A percentile compares a stretch with the other conserved stretches of the same genome.
Evolutionary conservation across 1,139 yeast species (phyloP).

Genomic region (Scheffersomyces lignicola): DNA sequence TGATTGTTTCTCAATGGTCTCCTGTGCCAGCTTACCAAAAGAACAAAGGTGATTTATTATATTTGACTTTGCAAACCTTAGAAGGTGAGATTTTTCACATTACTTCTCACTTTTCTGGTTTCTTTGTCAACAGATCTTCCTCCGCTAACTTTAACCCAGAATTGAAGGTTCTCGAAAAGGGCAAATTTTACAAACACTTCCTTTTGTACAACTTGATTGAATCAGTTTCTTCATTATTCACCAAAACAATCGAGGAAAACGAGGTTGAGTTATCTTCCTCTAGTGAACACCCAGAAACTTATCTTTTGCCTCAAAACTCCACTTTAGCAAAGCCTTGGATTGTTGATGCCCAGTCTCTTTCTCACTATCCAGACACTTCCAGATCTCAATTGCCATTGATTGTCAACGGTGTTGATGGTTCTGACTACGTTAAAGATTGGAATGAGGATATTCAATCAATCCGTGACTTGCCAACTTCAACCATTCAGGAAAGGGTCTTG

Average conservation of each 20-base stretch:
- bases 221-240: slow-evolving; percentile 54
- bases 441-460: slow-evolving; percentile 87
- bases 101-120: slow-evolving; percentile 78
- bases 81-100: slow-evolving; percentile 80
- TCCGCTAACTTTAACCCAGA: slow-evolving; percentile 69
- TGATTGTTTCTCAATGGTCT: slow-evolving; percentile 79
- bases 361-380: slow-evolving; percentile 55
- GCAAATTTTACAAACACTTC: slow-evolving; percentile 36
- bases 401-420: slow-evolving; percentile 58
- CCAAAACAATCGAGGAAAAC: slow-evolving; percentile 38
- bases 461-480: slow-evolving; percentile 62
- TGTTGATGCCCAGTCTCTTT: slow-evolving; percentile 32
- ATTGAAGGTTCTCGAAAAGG: slow-evolving; percentile 42
- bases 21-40: slow-evolving; percentile 73
- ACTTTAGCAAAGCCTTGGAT: slow-evolving; percentile 78
- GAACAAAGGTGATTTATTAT: slow-evolving; percentile 75
- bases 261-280: slow-evolving; percentile 42
- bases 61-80: slow-evolving; percentile 70
- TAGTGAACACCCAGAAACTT: slow-evolving; percentile 56
- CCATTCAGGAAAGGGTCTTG: slow-evolving; percentile 65
- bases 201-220: slow-evolving; percentile 56
- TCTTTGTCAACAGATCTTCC: slow-evolving; percentile 71
- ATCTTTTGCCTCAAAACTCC: slow-evolving; percentile 59
- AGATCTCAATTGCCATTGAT: slow-evolving; percentile 60
- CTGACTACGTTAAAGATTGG: slow-evolving; percentile 71